These are phyloP conservation scores for Rhodotorula graminis DNA, from an alignment of 768 basidiomycete genomes.

Conservation along the genomic window DNA sequence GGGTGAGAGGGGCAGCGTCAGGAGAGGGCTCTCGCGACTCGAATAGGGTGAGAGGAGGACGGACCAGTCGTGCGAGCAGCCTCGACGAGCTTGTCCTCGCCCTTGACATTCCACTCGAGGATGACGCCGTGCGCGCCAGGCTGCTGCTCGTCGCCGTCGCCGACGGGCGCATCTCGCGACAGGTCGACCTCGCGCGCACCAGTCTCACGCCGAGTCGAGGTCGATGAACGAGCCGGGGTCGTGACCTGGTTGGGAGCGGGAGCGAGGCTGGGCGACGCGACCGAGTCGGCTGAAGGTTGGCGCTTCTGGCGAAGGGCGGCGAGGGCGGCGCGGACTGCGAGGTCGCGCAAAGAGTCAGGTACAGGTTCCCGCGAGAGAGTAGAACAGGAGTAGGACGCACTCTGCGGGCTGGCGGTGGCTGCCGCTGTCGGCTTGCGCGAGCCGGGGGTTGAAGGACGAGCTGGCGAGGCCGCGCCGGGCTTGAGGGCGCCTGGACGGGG, in stretches of 20 bases:
- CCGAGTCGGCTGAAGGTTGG: conserved; percentile 1
- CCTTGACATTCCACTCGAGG: conserved; percentile 23
- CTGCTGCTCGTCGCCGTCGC: background rate
- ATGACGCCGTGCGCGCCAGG: background rate
- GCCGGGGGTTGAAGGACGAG: background rate
- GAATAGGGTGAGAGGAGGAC: background rate
- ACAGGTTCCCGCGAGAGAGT: background rate
- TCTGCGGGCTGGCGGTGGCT: conserved; percentile 15
- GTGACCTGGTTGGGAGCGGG: background rate
- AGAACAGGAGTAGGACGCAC: background rate
- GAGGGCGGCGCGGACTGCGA: conserved; percentile 27
- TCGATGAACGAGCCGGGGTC: background rate
- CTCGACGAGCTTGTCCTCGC: conserved; percentile 19
- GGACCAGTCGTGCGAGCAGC: conserved; percentile 16
- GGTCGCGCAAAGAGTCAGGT: background rate
- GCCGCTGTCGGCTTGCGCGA: background rate
- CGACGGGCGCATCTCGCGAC: background rate
- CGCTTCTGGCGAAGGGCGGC: conserved; percentile 22
- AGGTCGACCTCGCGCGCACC: background rate
- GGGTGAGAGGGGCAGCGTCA: background rate
- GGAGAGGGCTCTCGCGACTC: background rate
- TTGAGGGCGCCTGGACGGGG: background rate
- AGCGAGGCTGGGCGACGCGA: background rate
- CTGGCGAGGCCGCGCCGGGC: too few relatives aligned
- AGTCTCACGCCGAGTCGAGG: background rate